Evolutionary conservation across 2,329 filamentous ascomycete genomes (phyloP).

Genomic region (Diplodia scrobiculata): DNA sequence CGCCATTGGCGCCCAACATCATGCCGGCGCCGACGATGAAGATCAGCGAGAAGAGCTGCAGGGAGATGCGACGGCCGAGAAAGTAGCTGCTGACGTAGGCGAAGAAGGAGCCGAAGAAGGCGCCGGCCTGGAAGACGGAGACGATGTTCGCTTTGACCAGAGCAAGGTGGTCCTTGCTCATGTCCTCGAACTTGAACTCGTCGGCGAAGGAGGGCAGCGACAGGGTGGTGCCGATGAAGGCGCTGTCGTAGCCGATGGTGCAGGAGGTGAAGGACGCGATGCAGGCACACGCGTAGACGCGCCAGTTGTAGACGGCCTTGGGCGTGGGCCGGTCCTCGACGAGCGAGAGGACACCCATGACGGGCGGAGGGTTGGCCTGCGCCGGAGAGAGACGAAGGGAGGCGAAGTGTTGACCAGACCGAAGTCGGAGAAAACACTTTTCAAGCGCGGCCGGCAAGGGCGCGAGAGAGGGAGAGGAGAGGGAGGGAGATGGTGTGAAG

Average conservation of each 20-base stretch:
- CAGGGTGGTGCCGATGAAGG: slow-evolving; percentile 77
- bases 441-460: slow-evolving; percentile 5
- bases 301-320: slow-evolving; percentile 62
- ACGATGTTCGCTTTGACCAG: slow-evolving; percentile 74
- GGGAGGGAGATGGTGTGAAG: not conserved
- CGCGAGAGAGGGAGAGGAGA: not conserved
- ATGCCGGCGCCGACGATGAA: slow-evolving; percentile 72
- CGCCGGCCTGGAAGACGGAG: slow-evolving; percentile 78
- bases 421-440: not conserved
- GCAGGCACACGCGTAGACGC: slow-evolving; percentile 57
- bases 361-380: slow-evolving; percentile 23
- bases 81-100: slow-evolving; percentile 68
- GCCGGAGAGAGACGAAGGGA: not conserved
- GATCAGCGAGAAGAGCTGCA: slow-evolving; percentile 62
- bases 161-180: slow-evolving; percentile 54
- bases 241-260: slow-evolving; percentile 67
- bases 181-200: slow-evolving; percentile 66
- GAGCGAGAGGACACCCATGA: slow-evolving; percentile 43
- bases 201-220: slow-evolving; percentile 67
- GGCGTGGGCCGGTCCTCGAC: slow-evolving; percentile 55
- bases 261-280: slow-evolving; percentile 61
- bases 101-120: slow-evolving; percentile 76
- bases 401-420: not conserved
- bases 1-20: slow-evolving; percentile 63
- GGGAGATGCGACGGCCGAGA: slow-evolving; percentile 65